Percentiles rank a stretch among this genome's conserved stretches.
Conservation (phyloP, 192 early-diverging fungal genomes). For the Backusella tuberculispora region DNA sequence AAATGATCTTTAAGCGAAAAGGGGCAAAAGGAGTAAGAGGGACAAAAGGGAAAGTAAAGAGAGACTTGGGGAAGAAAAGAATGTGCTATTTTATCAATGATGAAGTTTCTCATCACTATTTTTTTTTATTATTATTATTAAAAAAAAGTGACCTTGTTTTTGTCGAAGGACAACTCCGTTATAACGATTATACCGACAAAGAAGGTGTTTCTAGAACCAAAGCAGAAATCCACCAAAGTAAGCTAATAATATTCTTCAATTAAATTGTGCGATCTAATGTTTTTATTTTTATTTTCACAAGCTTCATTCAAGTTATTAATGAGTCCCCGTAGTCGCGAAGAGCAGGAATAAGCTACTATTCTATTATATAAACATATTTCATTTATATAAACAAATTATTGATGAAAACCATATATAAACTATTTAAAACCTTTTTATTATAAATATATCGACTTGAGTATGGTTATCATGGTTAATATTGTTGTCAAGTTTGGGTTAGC, state of each 20-base stretch:
- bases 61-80: too few relatives aligned
- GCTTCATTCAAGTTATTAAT: constrained; percentile 16
- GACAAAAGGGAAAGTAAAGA: not conserved
- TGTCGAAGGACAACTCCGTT: constrained; percentile 66
- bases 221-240: constrained; percentile 57
- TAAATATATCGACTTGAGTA: not conserved
- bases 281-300: not conserved
- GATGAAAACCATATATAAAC: not conserved
- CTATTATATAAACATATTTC: not conserved
- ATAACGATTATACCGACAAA: constrained; percentile 65
- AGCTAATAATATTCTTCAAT: not conserved
- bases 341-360: not conserved
- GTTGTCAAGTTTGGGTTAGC: too few relatives aligned
- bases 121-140: not conserved
- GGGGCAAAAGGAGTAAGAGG: too few relatives aligned
- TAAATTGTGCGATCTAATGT: not conserved
- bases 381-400: too few relatives aligned
- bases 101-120: not conserved
- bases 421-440: not conserved
- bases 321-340: constrained; percentile 5
- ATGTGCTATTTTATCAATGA: not conserved
- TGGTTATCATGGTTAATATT: too few relatives aligned
- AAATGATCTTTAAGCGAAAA: not conserved
- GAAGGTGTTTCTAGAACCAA: constrained; percentile 57
- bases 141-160: constrained; percentile 56